Percentiles rank a stretch among this genome's conserved stretches.
These are phyloP conservation scores for Dictyostelium capitatum DNA, from an alignment of 78 protist genomes.

Conservation along the genomic window DNA sequence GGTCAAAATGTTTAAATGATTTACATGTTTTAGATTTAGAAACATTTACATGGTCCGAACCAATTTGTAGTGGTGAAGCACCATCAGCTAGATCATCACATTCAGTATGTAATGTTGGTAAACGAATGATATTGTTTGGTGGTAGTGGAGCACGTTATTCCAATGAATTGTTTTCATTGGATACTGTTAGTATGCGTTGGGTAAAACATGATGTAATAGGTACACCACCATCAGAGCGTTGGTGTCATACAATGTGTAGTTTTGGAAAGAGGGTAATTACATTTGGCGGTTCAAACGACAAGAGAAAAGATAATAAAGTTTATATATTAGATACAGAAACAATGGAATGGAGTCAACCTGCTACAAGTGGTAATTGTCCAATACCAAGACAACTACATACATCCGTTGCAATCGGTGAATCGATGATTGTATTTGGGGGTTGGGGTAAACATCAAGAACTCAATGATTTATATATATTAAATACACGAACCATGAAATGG, in stretches of 20 bases:
- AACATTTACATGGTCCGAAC: constrained; percentile 62
- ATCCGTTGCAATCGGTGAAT: constrained; percentile 42
- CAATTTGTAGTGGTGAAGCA: constrained; percentile 45
- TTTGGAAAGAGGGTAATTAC: constrained; percentile 63
- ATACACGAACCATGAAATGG: constrained; percentile 80
- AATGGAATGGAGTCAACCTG: constrained; percentile 77
- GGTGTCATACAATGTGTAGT: constrained; percentile 81
- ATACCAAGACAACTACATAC: constrained; percentile 72
- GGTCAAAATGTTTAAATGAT: constrained; percentile 71
- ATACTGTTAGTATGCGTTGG: constrained; percentile 40
- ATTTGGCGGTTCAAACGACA: constrained; percentile 76
- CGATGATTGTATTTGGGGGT: constrained; percentile 73
- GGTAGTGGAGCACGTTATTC: constrained; percentile 77
- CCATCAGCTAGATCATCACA: constrained; percentile 80
- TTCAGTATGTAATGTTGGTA: constrained; percentile 71
- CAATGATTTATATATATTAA: constrained; percentile 58
- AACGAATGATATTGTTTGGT: constrained; percentile 66
- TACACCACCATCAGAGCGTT: constrained; percentile 70
- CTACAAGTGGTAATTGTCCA: constrained; percentile 55
- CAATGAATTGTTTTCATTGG: constrained; percentile 64
- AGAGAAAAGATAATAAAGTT: constrained; percentile 77
- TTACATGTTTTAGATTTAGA: constrained; percentile 51
- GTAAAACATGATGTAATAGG: constrained; percentile 61
- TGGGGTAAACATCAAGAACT: constrained; percentile 80
- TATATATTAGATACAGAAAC: constrained; percentile 76